phyloP scores from a whole-genome alignment of 306 rosid species.

The Datisca glomerata region DNA sequence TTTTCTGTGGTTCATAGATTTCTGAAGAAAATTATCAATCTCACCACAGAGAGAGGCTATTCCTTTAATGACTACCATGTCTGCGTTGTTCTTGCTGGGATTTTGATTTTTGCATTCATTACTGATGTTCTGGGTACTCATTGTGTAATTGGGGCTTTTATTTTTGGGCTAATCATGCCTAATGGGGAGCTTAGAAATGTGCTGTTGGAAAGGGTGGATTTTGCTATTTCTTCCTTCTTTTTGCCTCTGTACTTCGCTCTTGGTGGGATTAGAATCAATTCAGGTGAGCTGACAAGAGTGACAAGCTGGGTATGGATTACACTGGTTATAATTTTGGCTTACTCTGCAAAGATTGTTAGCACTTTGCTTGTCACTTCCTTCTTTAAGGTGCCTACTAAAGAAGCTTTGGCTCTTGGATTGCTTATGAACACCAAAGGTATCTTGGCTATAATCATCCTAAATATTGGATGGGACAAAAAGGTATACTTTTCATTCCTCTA shows the following conservation, averaged over 20 bases:
- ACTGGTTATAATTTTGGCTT: not conserved
- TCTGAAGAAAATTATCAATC: slow-evolving; percentile 32
- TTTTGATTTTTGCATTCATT: slow-evolving; percentile 61
- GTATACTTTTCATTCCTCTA: slow-evolving; percentile 3
- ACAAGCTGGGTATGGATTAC: not conserved
- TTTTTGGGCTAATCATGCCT: slow-evolving; percentile 16
- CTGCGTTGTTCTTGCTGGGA: slow-evolving; percentile 60
- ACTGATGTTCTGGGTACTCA: slow-evolving; percentile 83
- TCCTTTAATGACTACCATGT: slow-evolving; percentile 44
- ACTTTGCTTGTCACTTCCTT: slow-evolving; percentile 12
- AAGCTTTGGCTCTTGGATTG: slow-evolving; percentile 18
- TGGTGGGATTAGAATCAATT: slow-evolving; percentile 8
- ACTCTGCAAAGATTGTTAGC: slow-evolving; percentile 1
- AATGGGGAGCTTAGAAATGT: slow-evolving; percentile 18
- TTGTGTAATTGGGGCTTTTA: slow-evolving; percentile 40
- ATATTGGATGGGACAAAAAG: slow-evolving; percentile 12
- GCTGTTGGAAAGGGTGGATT: slow-evolving; percentile 18
- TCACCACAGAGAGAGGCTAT: slow-evolving; percentile 71
- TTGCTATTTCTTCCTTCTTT: slow-evolving; percentile 10
- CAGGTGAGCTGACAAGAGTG: not conserved
- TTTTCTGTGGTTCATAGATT: slow-evolving; percentile 38
- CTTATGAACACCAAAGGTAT: slow-evolving; percentile 26
- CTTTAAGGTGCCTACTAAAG: slow-evolving; percentile 8
- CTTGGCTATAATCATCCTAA: slow-evolving; percentile 9
- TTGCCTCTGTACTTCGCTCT: slow-evolving; percentile 17